Conservation (phyloP, 2,329 filamentous ascomycete species). For the Aspergillus pseudonomiae region DNA sequence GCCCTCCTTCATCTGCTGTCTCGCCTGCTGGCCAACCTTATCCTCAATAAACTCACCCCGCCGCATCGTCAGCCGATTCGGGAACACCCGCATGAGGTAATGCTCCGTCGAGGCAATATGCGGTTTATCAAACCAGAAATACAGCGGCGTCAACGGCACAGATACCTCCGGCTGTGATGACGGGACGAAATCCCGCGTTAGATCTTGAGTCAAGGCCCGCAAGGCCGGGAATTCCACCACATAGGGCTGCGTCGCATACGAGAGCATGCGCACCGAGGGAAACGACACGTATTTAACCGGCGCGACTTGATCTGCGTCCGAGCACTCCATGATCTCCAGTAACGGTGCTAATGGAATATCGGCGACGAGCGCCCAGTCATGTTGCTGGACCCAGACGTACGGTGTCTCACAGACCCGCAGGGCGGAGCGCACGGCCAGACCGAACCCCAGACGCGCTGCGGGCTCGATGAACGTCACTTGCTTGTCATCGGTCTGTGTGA, state of each 20-base stretch:
- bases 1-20: conserved; percentile 16
- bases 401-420: conserved; percentile 9
- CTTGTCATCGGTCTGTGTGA: conserved; percentile 5
- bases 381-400: conserved; percentile 18
- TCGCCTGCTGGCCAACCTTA: conserved; percentile 16
- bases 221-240: background rate
- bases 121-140: conserved; percentile 18
- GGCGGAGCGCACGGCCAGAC: conserved; percentile 12
- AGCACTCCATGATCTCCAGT: conserved; percentile 7
- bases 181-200: background rate
- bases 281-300: background rate
- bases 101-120: conserved; percentile 13
- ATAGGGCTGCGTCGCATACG: background rate
- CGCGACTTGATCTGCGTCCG: background rate
- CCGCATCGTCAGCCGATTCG: conserved; percentile 12
- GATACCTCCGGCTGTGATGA: background rate
- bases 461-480: conserved; percentile 13
- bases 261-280: background rate
- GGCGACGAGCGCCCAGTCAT: conserved; percentile 15
- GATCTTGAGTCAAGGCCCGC: background rate
- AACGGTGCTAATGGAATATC: conserved; percentile 8
- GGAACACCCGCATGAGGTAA: conserved; percentile 13
- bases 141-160: conserved; percentile 12
- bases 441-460: conserved; percentile 10
- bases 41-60: conserved; percentile 18